Conservation (phyloP, 2,329 filamentous ascomycete species). For the Pseudocercospora eumusae region DNA sequence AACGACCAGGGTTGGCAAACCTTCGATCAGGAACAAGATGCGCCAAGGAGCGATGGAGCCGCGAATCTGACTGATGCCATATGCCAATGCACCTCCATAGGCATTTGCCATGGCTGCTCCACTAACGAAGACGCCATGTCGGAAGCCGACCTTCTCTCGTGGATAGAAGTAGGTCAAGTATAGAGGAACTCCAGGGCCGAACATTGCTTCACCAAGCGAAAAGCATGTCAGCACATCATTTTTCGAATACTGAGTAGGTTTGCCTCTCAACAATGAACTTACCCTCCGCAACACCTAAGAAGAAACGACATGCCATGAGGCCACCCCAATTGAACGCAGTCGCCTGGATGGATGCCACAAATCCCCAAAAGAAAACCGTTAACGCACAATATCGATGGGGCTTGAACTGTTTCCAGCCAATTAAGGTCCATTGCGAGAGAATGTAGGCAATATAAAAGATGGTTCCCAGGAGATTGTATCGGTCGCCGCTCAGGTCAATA, state of each 20-base stretch:
- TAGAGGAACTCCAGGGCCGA: constrained; percentile 57
- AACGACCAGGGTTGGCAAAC: constrained; percentile 59
- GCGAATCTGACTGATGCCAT: constrained; percentile 63
- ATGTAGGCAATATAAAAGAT: constrained; percentile 57
- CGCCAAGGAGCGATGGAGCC: constrained; percentile 63
- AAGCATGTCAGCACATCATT: no score
- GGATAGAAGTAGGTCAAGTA: constrained; percentile 66
- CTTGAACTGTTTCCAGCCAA: constrained; percentile 45
- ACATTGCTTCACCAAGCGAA: constrained; percentile 34
- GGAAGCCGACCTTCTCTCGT: constrained; percentile 57
- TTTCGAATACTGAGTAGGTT: no score
- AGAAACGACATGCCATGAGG: constrained; percentile 53
- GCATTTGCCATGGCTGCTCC: constrained; percentile 72
- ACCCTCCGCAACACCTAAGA: constrained; percentile 44
- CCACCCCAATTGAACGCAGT: constrained; percentile 49
- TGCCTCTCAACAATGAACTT: neutral
- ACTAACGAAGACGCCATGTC: constrained; percentile 56
- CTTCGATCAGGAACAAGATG: constrained; percentile 63
- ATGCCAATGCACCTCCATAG: constrained; percentile 69
- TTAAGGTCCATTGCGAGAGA: constrained; percentile 46
- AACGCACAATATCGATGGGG: constrained; percentile 46
- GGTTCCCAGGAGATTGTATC: constrained; percentile 55
- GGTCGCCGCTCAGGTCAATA: constrained; percentile 49
- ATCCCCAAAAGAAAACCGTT: constrained; percentile 49
- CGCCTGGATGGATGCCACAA: constrained; percentile 52